phyloP scores from a whole-genome alignment of 352 stramenopile species.

The Lagenidium giganteum region DNA sequence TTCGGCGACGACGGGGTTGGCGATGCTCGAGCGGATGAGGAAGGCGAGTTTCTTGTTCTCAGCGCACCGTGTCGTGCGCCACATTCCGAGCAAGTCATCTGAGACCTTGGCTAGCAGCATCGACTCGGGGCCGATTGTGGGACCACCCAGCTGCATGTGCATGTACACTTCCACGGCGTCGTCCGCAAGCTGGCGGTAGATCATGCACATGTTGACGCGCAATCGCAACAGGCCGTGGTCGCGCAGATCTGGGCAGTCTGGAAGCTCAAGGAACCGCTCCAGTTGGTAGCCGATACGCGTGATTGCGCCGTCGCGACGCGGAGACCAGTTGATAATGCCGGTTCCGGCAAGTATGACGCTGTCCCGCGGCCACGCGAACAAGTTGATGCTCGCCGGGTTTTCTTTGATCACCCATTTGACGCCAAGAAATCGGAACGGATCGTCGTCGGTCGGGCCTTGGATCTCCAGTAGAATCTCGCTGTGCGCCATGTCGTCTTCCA shows the following conservation, averaged over 20 bases:
- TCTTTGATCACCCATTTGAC: constrained; percentile 37
- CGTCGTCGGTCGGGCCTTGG: constrained; percentile 16
- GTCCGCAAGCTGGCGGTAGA: constrained; percentile 29
- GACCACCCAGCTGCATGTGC: too few relatives aligned
- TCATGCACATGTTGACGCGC: constrained; percentile 32
- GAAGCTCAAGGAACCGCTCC: constrained; percentile 24
- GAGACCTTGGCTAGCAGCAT: background rate
- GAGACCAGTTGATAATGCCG: constrained; percentile 15
- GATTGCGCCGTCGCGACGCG: constrained; percentile 12
- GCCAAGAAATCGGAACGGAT: constrained; percentile 43
- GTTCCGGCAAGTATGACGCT: constrained; percentile 27
- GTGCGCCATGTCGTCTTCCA: constrained; percentile 30
- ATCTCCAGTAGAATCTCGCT: constrained; percentile 33
- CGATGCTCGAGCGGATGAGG: too few relatives aligned
- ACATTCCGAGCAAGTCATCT: too few relatives aligned
- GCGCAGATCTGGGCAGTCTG: constrained; percentile 19
- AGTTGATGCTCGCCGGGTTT: constrained; percentile 14
- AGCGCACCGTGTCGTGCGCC: too few relatives aligned
- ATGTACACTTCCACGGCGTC: constrained; percentile 44
- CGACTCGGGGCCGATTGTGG: constrained; percentile 15
- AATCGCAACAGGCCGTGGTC: constrained; percentile 28
- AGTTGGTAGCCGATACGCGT: constrained; percentile 27
- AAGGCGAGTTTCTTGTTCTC: too few relatives aligned
- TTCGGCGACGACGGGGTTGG: too few relatives aligned
- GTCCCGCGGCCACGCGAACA: constrained; percentile 25